Percentiles rank a stretch among this genome's conserved stretches.
Evolutionary conservation across 2,329 filamentous ascomycete species (phyloP).

Genomic region (Aspergillus pseudoterreus): DNA sequence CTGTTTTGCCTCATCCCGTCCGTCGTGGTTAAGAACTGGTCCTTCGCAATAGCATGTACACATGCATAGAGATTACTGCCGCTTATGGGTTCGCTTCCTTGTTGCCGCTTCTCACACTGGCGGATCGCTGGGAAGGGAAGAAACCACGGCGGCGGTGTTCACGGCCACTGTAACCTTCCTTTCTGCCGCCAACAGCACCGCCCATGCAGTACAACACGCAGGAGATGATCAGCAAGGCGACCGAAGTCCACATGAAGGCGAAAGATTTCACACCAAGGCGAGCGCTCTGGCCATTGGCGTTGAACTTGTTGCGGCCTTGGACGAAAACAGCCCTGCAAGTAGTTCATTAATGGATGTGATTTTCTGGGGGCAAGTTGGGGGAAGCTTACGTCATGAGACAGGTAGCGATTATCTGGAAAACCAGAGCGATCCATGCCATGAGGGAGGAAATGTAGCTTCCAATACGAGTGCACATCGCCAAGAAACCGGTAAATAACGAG

Average conservation of each 20-base stretch:
- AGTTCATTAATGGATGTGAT: background rate
- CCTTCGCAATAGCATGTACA: too few species aligned
- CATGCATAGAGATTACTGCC: background rate
- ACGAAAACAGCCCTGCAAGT: conserved; percentile 55
- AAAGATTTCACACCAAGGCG: conserved; percentile 56
- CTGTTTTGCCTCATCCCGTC: too few species aligned
- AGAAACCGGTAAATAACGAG: conserved; percentile 44
- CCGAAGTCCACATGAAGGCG: conserved; percentile 60
- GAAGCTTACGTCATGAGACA: conserved; percentile 61
- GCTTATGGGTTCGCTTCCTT: conserved; percentile 28
- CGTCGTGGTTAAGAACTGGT: too few species aligned
- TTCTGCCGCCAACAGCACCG: conserved; percentile 31
- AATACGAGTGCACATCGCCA: conserved; percentile 52
- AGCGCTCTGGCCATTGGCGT: conserved; percentile 45
- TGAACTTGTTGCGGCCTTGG: conserved; percentile 55
- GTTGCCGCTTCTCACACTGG: conserved; percentile 23
- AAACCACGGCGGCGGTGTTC: conserved; percentile 36
- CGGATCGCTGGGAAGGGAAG: conserved; percentile 29
- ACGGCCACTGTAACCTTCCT: conserved; percentile 34
- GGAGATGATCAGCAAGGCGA: conserved; percentile 53
- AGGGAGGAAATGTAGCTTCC: conserved; percentile 51
- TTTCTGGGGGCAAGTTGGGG: background rate
- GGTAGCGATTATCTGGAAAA: conserved; percentile 58
- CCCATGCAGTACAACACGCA: conserved; percentile 56
- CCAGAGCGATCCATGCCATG: conserved; percentile 50